Evolutionary conservation across 495 filamentous ascomycete genomes (phyloP), one percentile per base, ranked within the genome.

Genomic region (Penicillium paradoxum): DNA sequence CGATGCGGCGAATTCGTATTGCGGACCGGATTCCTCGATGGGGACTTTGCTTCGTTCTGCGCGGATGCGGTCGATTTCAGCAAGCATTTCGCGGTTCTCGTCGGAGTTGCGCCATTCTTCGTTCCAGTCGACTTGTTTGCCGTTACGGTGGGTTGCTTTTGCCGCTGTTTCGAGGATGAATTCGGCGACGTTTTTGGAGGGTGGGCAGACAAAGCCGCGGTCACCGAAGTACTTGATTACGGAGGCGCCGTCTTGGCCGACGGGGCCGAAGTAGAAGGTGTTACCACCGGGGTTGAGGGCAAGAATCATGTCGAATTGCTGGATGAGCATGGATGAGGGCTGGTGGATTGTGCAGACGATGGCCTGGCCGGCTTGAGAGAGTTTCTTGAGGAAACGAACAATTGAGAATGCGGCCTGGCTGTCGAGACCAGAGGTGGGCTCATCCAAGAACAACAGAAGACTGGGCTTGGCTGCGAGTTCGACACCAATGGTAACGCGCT

Each of bases 401-500:
- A 96, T 92, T 0, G 84, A 89, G 64, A 79, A 88, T 0, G 91
- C 91, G 0, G 86, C 86, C 60, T 96, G 89, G 22, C 83, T 85
- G 67, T 97, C 91, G 4, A 97, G 79, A 47, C 91, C 91, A 45
- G 83, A 85, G 5, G 86, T 89, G 0, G 87, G 88, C 59, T 92
- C 88, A 57, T 93, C 89, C 17, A 93, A 73, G 78, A 93, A 93
- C 6, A 93, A 76, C 22, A 95, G 72, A 0, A 91, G 74, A 19
- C 81, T 84, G 0, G 91, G 92, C 62, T 91, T 91, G 5, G 91
- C 90, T 3, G 89, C 91, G 1, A 97, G 72, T 64, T 97, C 92
- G 5, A 97, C 92, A 49, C 88, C 91, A 50, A 97, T 96, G 2
- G 91, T 96, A 3, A 96, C 75, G 29, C 84, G 79, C 65, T 86